Base-by-base conservation (phyloP, 805 yeast species). In the Candida stauntonica region DNA sequence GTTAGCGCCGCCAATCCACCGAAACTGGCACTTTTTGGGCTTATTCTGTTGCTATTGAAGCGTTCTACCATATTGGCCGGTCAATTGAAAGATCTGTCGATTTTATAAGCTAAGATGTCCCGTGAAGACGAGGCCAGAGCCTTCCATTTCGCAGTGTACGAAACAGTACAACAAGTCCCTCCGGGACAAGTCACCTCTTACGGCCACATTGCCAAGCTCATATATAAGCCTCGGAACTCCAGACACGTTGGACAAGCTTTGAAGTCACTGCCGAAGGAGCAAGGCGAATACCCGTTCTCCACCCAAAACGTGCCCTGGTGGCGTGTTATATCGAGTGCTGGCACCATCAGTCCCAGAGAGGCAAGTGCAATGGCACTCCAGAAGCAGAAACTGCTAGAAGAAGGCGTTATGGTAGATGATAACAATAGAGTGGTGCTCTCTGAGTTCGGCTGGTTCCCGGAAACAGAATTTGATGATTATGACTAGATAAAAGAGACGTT, bases 221-320 rank as follows among this genome's bases (percentile, higher is more conserved):
- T 81, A 0, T 72, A 70, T 21, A 64, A 70, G 35, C 93, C 95
- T 0, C 71, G 64, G 35, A 79, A 82, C 46, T 69, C 93, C 1
- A 65, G 95, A 5, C 87, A 77, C 43, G 93, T 84, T 1, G 95
- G 95, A 0, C 70, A 72, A 23, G 74, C 88, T 0, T 61, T 85
- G 42, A 85, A 84, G 57, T 64, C 72, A 33, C 63, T 77, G 12
- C 67, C 69, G 1, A 26, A 21, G 4, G 32, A 24, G 12, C 17
- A 15, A 9, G 8, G 26, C 6, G 47, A 34, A 5, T 46, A 46
- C 29, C 50, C 50, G 3, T 46, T 20, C 38, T 35, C 40, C 11
- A 14, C 17, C 5, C 30, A 29, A 9, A 41, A 46, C 27, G 50
- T 46, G 5, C 50, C 50, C 4, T 85, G 94, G 94, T 84, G 91